Conservation (phyloP, 1,284 basidiomycete species). For the Porodaedalea pini region DNA sequence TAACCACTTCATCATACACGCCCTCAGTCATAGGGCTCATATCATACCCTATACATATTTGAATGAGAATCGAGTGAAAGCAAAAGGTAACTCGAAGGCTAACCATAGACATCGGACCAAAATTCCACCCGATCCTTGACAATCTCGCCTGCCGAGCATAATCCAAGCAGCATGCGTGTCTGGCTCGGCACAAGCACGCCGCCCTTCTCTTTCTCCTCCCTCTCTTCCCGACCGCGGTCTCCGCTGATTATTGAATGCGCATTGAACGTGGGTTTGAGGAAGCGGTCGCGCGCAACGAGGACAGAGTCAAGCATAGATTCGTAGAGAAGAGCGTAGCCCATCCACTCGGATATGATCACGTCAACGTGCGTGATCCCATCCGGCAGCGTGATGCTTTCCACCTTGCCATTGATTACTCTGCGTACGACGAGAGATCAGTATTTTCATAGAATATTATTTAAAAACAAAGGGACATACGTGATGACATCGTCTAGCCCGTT, state of each 20-base stretch:
- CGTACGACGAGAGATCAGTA: conserved; percentile 11
- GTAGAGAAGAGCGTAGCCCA: conserved; percentile 92
- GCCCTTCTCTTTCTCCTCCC: conserved; percentile 26
- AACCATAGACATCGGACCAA: conserved; percentile 91
- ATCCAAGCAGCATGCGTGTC: conserved; percentile 78
- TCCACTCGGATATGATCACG: conserved; percentile 96
- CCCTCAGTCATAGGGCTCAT: conserved; percentile 73
- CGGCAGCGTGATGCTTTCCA: conserved; percentile 79
- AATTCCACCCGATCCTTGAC: conserved; percentile 81
- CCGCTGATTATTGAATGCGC: not conserved
- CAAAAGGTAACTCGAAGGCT: conserved; percentile 21
- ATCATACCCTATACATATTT: conserved; percentile 66
- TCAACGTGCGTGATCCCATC: conserved; percentile 77
- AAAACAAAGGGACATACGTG: conserved; percentile 45
- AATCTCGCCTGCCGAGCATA: conserved; percentile 74
- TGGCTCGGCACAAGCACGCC: conserved; percentile 95
- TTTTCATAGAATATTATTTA: not conserved
- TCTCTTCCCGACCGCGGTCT: conserved; percentile 13
- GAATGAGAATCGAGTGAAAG: not conserved
- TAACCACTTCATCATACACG: conserved; percentile 74
- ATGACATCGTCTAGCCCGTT: conserved; percentile 80
- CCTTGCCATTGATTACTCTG: conserved; percentile 82
- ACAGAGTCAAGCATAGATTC: conserved; percentile 98
- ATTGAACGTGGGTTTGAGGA: conserved; percentile 51
- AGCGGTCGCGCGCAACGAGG: conserved; percentile 80